Evolutionary conservation across 352 stramenopile genomes (phyloP), one percentile per base, ranked within the genome.

Genomic region (Thalassiosira livingstoniorum): DNA sequence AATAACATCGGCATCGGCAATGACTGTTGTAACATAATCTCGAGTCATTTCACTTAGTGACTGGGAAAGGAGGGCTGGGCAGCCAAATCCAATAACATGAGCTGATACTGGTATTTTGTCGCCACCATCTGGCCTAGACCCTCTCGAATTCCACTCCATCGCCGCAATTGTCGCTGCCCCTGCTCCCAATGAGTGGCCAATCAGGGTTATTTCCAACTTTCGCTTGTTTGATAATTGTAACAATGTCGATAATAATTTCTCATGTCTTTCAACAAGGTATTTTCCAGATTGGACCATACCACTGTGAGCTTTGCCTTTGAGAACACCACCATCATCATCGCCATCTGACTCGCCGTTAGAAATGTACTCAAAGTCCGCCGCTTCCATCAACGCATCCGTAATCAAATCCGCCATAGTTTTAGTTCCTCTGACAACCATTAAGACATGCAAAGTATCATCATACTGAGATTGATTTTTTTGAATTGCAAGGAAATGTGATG

Each of bases 1-100:
- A 15, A 94, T 90, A 51, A 91, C 61, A 82, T 95, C 91, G 0
- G 84, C 82, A 75, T 95, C 91, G 7, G 79, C 77, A 54, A 95
- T 76, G 4, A 95, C 88, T 18, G 91, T 94, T n/a, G 87, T 93
- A 43, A 94, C 78, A 64, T 83, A 92, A 43, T 90, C 85, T 63
- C 90, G 90, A 10, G 70, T 86, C 4, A 54, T 51, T n/a, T 79
- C 62, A 0, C 88, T 91, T 32, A 94, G 71, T 63, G 90, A 75
- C 25, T 71, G 39, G 10, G 85, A 92, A 29, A 95, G 65, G 0
- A 92, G 43, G n/a, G 91, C 78, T 13, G 91, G 91, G 71, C 85
- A 93, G 4, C 91, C 91, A 75, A 95, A 95, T n/a, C 86, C 89
- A 42, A 93, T 71, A 2, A 92, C 87, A 73, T 86, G 53, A 1